Percentiles rank a stretch among this genome's conserved stretches.
These are phyloP conservation scores for Lathyrus sativus DNA, from an alignment of 306 rosid species.

Conservation along the genomic window DNA sequence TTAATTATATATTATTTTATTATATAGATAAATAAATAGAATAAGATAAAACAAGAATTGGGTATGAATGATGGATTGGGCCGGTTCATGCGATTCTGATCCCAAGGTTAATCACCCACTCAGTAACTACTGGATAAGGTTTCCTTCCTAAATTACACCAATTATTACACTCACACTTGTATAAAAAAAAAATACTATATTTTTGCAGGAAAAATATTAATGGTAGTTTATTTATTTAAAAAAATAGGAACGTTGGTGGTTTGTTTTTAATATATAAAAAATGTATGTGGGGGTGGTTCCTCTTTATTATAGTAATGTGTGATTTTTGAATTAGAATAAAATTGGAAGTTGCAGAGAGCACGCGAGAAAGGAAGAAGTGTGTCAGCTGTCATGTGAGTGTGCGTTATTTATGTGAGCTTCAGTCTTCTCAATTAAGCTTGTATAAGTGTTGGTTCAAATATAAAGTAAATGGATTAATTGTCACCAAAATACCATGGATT, in stretches of 20 bases:
- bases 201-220: not conserved
- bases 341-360: constrained; percentile 56
- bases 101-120: constrained; percentile 52
- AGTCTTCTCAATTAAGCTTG: constrained; percentile 47
- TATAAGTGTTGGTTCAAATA: constrained; percentile 13
- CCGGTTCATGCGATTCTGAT: constrained; percentile 48
- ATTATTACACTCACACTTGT: constrained; percentile 39
- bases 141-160: constrained; percentile 9
- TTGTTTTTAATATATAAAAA: not conserved
- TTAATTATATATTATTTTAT: constrained; percentile 27
- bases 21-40: not conserved
- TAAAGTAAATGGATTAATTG: too few species aligned
- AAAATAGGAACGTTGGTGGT: not conserved
- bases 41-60: constrained; percentile 42
- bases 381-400: constrained; percentile 81
- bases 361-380: constrained; percentile 67
- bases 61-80: constrained; percentile 36
- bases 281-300: constrained; percentile 25
- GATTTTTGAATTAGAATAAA: constrained; percentile 20
- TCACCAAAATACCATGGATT: too few species aligned
- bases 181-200: not conserved
- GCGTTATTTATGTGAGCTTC: constrained; percentile 11
- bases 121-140: constrained; percentile 55
- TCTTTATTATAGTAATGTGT: constrained; percentile 33
- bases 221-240: not conserved